Base-by-base conservation (phyloP, 192 early-diverging fungal species). In the Funneliformis geosporum region DNA sequence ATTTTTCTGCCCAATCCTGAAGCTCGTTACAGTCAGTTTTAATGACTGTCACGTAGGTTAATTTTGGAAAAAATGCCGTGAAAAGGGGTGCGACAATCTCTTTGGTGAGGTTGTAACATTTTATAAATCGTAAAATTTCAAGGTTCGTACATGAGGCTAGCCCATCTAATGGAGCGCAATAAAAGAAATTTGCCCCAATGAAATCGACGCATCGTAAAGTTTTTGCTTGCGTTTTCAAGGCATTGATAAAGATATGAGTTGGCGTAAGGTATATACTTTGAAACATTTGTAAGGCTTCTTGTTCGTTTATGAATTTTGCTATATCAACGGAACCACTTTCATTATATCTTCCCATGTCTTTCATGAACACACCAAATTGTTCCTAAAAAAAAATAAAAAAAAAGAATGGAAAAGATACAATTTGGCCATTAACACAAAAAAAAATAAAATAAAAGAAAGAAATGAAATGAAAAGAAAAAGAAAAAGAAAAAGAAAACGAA, bases 311-410 rank as follows among this genome's bases (percentile, higher is more conserved):
- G 4, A 65, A 65, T 65, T 65, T 28, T 3, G 62, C 62, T 2
- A 65, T 25, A 5, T 25, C 62, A 33, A 28, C 28, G 11, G 62
- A 65, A 33, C 28, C 10, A 65, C 27, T 25, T 33, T 25, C 62
- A 14, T 65, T 25, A 33, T 14, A 65, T 33, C 62, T 55, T 6
- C 50, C 62, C 2, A 11, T 3, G 25, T 25, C 28, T 65, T 65
- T 25, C 62, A 65, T 65, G 12, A 65, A 65, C 25, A 65, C 62
- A 8, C 62, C 62, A 33, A 65, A 65, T 14, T 65, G 62, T 65
- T 65, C 62, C 62, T 65, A 65, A 27, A 25, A 33, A 65, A 65
- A 25, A 65, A 50, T 16, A 47, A 0, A 47, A 46, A 46, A 8
- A 46, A 46, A 46, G 8, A 46, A 46, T 46, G n/a, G n/a, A n/a